phyloP scores from a whole-genome alignment of 305 asterid genomes.

The Fraxinus angustifolia region DNA sequence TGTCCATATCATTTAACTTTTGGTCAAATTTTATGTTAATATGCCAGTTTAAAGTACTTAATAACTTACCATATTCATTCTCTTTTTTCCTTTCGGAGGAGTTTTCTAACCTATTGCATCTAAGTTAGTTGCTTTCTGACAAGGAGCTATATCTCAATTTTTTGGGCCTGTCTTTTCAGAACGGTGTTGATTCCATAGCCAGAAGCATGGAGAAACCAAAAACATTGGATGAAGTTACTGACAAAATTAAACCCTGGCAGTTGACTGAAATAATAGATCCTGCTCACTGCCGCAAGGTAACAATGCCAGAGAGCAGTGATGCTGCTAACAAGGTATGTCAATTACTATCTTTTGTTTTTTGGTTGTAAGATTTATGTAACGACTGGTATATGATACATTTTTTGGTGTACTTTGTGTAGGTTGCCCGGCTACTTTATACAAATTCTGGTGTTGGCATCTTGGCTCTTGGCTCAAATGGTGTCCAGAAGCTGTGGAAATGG shows the following conservation, averaged over 20 bases:
- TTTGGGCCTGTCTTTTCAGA: conserved; percentile 43
- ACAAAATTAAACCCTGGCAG: conserved; percentile 83
- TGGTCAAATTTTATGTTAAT: neutral
- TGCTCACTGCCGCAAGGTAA: conserved; percentile 73
- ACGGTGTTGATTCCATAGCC: conserved; percentile 76
- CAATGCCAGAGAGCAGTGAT: conserved; percentile 89
- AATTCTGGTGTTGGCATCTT: conserved; percentile 68
- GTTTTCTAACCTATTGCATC: neutral
- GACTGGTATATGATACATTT: conserved; percentile 20
- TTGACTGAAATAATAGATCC: conserved; percentile 83
- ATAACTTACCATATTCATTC: neutral
- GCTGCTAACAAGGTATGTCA: conserved; percentile 62
- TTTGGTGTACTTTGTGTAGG: conserved; percentile 39
- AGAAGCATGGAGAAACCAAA: conserved; percentile 89
- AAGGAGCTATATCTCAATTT: conserved; percentile 8
- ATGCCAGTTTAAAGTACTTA: conserved; percentile 1
- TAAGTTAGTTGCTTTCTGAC: conserved; percentile 7
- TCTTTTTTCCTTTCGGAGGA: neutral
- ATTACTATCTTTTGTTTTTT: conserved; percentile 10
- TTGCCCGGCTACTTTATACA: conserved; percentile 80
- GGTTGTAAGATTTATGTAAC: neutral
- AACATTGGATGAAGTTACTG: conserved; percentile 64
- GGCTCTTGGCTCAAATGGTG: conserved; percentile 74
- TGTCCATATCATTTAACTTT: neutral
- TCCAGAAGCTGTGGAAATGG: conserved; percentile 82